A percentile compares a stretch with the other conserved stretches of the same genome.
Evolutionary conservation across 2,329 filamentous ascomycete genomes (phyloP).

Genomic region (Aciculosporium take): DNA sequence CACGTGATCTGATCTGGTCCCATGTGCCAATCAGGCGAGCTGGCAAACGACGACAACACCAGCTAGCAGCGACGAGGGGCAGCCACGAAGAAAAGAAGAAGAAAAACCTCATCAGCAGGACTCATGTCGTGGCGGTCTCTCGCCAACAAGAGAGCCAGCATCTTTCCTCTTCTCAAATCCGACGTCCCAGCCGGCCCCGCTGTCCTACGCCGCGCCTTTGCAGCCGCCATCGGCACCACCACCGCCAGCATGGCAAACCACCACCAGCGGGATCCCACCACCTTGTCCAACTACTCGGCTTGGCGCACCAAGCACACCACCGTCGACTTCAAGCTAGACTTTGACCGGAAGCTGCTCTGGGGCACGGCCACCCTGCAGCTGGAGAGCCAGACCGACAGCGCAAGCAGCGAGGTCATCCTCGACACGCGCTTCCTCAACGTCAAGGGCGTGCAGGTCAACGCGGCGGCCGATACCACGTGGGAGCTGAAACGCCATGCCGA

Average conservation of each 20-base stretch:
- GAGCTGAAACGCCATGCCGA: conserved; percentile 53
- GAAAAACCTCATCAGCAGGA: neutral
- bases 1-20: too few species aligned
- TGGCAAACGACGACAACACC: neutral
- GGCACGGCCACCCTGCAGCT: conserved; percentile 67
- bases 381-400: conserved; percentile 59
- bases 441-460: conserved; percentile 54
- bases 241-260: conserved; percentile 20
- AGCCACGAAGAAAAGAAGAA: neutral
- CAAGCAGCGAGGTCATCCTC: conserved; percentile 64
- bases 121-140: conserved; percentile 11
- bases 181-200: neutral
- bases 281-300: conserved; percentile 78
- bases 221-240: conserved; percentile 12
- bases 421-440: conserved; percentile 80
- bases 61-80: too few species aligned
- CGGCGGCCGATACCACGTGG: conserved; percentile 49
- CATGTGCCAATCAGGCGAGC: too few species aligned
- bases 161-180: neutral
- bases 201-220: conserved; percentile 11
- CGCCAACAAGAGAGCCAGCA: conserved; percentile 9
- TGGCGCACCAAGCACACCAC: conserved; percentile 77
- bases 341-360: conserved; percentile 60
- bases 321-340: conserved; percentile 71
- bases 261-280: conserved; percentile 89